Evolutionary conservation across 2,329 filamentous ascomycete species (phyloP), one percentile per base, ranked within the genome.

Genomic region (Colletotrichum eremochloae): DNA sequence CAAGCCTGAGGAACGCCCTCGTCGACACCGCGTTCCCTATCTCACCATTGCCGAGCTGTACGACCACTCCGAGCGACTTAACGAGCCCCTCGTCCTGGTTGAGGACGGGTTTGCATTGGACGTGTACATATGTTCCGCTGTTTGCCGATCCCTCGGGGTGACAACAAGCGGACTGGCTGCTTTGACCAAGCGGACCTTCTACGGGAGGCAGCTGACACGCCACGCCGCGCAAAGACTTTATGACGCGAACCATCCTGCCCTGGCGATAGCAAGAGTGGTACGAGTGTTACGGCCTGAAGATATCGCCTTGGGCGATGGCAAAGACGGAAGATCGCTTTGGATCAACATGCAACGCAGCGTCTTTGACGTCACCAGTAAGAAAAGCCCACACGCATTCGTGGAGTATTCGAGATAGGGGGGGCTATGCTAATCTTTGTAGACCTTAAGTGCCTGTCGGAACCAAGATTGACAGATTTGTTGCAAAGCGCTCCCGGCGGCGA

Each of bases 341-440:
- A 68, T 74, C 14, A 42, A 15, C 0, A 48, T 71, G 3, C 58
- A 48, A 1, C 52, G 65, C 11, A 42, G 33, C 15, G 63, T 75
- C 18, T 75, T 67, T 14, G 73, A 75, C 24, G 38, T 75, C 12
- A 75, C 73, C 5, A 20, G 74, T 75, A 50, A 48, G 63, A 20
- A 3, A 2, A 9, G 24, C 5, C 36, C 8, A 12, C 9, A 15
- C 3, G 36, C 9, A 29, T 29, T 5, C 2, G 4, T 24, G 5
- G 12, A 57, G 5, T 1, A 14, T 18, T n/a, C 40, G 11, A 5
- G 15, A 33, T 24, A 24, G 18, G 24, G 6, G 18, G 1, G 1
- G 2, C 5, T 8, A n/a, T 14, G 24, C 36, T 42, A 29, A 56
- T n/a, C 15, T 3, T 1, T 2, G 31, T 8, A 66, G 61, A 58